Evolutionary conservation across 352 stramenopile species (phyloP).

Genomic region (Phytophthora fragariae): DNA sequence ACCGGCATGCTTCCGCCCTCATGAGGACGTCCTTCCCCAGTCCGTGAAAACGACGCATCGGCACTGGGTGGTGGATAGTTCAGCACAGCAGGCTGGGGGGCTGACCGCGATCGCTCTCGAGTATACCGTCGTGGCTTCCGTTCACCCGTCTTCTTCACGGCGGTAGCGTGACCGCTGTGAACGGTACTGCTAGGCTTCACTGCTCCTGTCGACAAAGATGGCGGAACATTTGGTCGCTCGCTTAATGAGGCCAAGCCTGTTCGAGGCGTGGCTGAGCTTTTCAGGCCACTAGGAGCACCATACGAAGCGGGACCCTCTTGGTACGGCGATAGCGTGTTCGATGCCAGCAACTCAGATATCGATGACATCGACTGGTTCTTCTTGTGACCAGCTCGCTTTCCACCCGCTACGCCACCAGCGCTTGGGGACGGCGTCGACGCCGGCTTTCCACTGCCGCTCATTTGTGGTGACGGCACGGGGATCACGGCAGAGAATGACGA

Average conservation of each 20-base stretch:
- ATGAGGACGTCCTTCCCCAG: constrained; percentile 17
- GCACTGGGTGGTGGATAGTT: constrained; percentile 23
- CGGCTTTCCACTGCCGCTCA: constrained; percentile 43
- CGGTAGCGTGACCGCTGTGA: constrained; percentile 4
- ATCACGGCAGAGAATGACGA: constrained; percentile 49
- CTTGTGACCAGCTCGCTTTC: constrained; percentile 82
- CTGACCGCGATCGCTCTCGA: constrained; percentile 65
- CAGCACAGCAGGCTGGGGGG: constrained; percentile 50
- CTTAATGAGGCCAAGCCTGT: constrained; percentile 78
- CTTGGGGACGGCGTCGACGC: constrained; percentile 42
- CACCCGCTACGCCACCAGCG: constrained; percentile 32
- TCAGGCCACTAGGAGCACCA: constrained; percentile 49
- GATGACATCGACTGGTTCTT: constrained; percentile 92
- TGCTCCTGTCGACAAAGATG: constrained; percentile 16
- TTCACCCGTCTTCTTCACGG: constrained; percentile 35
- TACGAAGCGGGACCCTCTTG: constrained; percentile 57
- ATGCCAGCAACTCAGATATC: constrained; percentile 84
- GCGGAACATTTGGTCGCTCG: constrained; percentile 52
- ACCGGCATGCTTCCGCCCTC: constrained; percentile 33
- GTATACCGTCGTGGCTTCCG: constrained; percentile 42
- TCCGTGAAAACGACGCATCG: constrained; percentile 24
- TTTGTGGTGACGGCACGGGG: constrained; percentile 38
- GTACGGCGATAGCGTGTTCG: constrained; percentile 61
- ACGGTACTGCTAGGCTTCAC: constrained; percentile 22
- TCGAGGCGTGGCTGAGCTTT: constrained; percentile 62